Base-by-base conservation (phyloP, 139 green algal species). In the Chlorella vulgaris region DNA sequence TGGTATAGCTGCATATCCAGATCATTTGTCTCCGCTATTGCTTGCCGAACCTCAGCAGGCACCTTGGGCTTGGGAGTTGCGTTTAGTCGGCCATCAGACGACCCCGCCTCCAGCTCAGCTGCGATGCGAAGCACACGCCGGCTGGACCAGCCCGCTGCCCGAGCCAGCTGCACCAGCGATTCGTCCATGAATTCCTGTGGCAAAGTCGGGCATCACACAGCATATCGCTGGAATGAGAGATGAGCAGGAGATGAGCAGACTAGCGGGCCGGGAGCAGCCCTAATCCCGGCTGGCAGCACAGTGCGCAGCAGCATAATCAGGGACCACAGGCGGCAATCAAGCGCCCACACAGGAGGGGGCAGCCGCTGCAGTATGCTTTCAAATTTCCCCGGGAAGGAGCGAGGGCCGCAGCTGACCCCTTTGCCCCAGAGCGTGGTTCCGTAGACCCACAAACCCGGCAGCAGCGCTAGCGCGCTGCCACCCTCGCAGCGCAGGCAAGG, bases 151-250 rank as follows among this genome's bases (percentile, higher is more conserved):
- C 55, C 55, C 55, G 55, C 55, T 21, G 55, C 55, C 55, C 22
- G 15, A 5, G 55, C 55, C 55, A 65, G 55, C 18, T 21, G 22
- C 55, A 65, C 55, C 18, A 65, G 55, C 55, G 55, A 65, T 21
- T 65, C 55, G 55, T 65, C 55, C 55, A 65, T 65, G 22, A 65
- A 65, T 21, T 65, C 55, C 55, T 65, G 55, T n/a, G n/a, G n/a
- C n/a, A n/a, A n/a, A n/a, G n/a, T n/a, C n/a, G n/a, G n/a, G n/a
- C n/a, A n/a, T n/a, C n/a, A n/a, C n/a, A n/a, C n/a, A n/a, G n/a
- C n/a, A 58, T 58, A 58, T 58, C 47, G 15, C 47, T 58, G 13
- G 13, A 58, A 58, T 15, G 15, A 58, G 15, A 58, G 10, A 24
- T 58, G 13, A 58, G 15, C 47, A 10, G 47, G 47, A 58, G 15